A percentile compares a stretch with the other conserved stretches of the same genome.
Conservation (phyloP, 179 eudicot genomes). For the Sideroxylon spinosum region DNA sequence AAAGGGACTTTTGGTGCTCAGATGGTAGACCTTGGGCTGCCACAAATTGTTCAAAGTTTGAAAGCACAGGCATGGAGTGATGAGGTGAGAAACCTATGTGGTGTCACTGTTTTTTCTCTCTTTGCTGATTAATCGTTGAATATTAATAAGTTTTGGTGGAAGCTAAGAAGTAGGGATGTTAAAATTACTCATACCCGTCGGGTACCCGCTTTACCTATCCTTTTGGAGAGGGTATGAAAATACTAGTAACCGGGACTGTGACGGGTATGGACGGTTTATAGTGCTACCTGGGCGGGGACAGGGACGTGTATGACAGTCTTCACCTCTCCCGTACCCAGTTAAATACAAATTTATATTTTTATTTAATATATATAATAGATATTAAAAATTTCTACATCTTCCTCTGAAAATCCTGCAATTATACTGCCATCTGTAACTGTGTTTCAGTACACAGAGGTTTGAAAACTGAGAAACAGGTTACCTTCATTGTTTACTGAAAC, state of each 20-base stretch:
- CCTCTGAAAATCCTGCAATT: conserved; percentile 48
- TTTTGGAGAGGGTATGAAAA: too few relatives aligned
- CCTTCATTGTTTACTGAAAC: neutral
- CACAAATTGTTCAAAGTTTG: conserved; percentile 63
- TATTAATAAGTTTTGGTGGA: neutral
- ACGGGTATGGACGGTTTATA: too few relatives aligned
- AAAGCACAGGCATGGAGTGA: conserved; percentile 45
- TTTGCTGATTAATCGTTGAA: neutral
- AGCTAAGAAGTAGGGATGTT: neutral
- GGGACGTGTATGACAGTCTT: too few relatives aligned
- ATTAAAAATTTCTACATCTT: too few relatives aligned
- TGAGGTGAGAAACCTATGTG: conserved; percentile 48
- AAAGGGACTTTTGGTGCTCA: conserved; percentile 82
- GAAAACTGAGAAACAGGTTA: conserved; percentile 52
- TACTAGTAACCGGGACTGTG: too few relatives aligned
- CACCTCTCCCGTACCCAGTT: too few relatives aligned
- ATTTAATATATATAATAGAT: too few relatives aligned
- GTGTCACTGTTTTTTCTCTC: neutral
- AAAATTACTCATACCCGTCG: too few relatives aligned
- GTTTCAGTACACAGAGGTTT: conserved; percentile 39
- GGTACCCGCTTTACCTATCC: too few relatives aligned
- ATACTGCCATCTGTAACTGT: conserved; percentile 62
- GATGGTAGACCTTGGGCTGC: conserved; percentile 89
- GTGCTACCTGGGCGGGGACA: too few relatives aligned
- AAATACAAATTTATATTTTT: too few relatives aligned